phyloP scores from a whole-genome alignment of 1,284 basidiomycete genomes.

The Marasmius oreades region DNA sequence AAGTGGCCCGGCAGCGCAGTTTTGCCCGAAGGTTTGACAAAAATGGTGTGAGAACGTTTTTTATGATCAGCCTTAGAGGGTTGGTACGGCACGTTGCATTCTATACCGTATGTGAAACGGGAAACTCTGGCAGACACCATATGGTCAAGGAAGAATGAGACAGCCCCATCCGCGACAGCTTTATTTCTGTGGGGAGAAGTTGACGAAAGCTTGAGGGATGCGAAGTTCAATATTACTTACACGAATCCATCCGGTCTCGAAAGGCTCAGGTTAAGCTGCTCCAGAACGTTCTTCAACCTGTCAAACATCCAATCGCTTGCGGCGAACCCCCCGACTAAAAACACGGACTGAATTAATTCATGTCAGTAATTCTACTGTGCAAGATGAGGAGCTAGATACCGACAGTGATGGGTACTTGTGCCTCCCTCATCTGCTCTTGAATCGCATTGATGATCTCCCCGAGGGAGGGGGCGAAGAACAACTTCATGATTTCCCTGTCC shows the following conservation, averaged over 20 bases:
- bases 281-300: conserved; percentile 31
- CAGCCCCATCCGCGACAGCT: conserved; percentile 52
- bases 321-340: conserved; percentile 46
- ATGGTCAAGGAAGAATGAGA: conserved; percentile 49
- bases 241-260: conserved; percentile 37
- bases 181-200: conserved; percentile 32
- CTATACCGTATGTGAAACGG: conserved; percentile 39
- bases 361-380: neutral
- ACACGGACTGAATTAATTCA: conserved; percentile 25
- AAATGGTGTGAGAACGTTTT: conserved; percentile 20
- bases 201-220: neutral
- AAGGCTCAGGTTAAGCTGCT: conserved; percentile 24
- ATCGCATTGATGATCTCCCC: conserved; percentile 38
- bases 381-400: neutral
- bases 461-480: conserved; percentile 45
- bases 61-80: conserved; percentile 31
- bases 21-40: conserved; percentile 22
- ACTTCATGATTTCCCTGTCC: conserved; percentile 36
- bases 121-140: conserved; percentile 45
- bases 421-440: conserved; percentile 27
- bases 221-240: conserved; percentile 23
- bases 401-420: conserved; percentile 33
- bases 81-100: conserved; percentile 26
- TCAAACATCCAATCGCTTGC: conserved; percentile 47
- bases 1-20: conserved; percentile 25